Evolutionary conservation across 257 asterid genomes (phyloP).

Genomic region (Vinca minor): DNA sequence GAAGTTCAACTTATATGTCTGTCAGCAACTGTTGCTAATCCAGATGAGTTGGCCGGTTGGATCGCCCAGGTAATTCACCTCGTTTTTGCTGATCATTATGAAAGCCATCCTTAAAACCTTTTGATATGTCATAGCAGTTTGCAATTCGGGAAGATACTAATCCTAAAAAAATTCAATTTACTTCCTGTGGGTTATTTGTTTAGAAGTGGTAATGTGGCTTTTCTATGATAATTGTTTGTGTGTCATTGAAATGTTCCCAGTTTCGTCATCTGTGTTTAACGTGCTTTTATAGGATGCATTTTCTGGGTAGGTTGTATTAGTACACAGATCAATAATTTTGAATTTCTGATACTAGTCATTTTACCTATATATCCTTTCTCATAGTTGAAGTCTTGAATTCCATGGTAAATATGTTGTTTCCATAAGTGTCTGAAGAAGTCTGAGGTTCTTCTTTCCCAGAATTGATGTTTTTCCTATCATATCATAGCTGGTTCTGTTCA

Average conservation of each 20-base stretch:
- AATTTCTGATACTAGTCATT: background rate
- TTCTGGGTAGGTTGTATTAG: background rate
- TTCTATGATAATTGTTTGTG: background rate
- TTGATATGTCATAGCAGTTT: background rate
- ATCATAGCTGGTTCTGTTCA: no score
- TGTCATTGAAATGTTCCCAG: background rate
- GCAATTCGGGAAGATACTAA: background rate
- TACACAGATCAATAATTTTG: background rate
- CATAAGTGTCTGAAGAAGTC: no score
- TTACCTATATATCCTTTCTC: background rate
- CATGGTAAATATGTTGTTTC: no score
- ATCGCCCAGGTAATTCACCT: constrained; percentile 77
- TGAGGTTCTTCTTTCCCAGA: no score
- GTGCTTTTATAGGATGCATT: background rate
- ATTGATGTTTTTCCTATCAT: no score
- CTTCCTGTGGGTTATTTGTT: constrained; percentile 1
- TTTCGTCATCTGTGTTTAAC: background rate
- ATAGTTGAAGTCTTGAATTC: background rate
- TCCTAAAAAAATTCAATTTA: background rate
- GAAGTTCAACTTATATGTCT: constrained; percentile 94
- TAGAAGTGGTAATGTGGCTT: no score
- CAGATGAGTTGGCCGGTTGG: constrained; percentile 99
- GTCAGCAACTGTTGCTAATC: constrained; percentile 95
- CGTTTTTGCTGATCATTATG: constrained; percentile 15
- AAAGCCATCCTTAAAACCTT: background rate